These are phyloP conservation scores for Fusarium tjaetaba DNA, from an alignment of 2,329 filamentous ascomycete species.

Conservation along the genomic window DNA sequence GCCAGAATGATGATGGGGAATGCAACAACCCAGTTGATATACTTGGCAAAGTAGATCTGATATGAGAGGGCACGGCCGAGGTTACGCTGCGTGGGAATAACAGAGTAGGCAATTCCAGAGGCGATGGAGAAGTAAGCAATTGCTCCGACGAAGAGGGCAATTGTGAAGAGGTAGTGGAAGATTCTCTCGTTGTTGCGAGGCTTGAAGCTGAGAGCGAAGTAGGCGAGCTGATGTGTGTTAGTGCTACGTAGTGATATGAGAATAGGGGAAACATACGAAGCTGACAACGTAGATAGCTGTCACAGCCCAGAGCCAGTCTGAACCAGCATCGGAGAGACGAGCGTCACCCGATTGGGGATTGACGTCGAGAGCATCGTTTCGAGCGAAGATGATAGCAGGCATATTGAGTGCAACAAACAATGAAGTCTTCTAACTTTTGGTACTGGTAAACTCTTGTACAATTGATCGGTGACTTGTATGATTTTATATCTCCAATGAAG, in stretches of 20 bases:
- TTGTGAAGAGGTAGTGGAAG: constrained; percentile 66
- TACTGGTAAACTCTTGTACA: not conserved
- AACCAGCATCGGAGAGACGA: constrained; percentile 57
- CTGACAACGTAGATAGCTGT: constrained; percentile 58
- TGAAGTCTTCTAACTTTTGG: not conserved
- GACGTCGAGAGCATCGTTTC: constrained; percentile 59
- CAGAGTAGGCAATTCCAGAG: constrained; percentile 59
- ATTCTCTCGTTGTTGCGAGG: constrained; percentile 60
- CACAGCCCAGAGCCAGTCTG: constrained; percentile 66
- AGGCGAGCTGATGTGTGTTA: constrained; percentile 49
- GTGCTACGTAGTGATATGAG: not conserved
- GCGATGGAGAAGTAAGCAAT: constrained; percentile 64
- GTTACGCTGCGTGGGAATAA: constrained; percentile 48
- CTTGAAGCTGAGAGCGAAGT: constrained; percentile 53
- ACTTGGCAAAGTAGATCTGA: constrained; percentile 66
- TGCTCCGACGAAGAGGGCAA: constrained; percentile 59
- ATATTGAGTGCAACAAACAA: constrained; percentile 39
- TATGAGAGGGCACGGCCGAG: constrained; percentile 44
- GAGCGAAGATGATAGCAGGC: constrained; percentile 43
- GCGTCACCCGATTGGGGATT: constrained; percentile 56
- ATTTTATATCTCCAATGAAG: not conserved
- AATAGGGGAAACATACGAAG: constrained; percentile 51
- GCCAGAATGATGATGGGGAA: constrained; percentile 59
- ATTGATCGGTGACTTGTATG: not conserved
- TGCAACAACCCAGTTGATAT: constrained; percentile 63